A percentile compares a stretch with the other conserved stretches of the same genome.
Evolutionary conservation across 345 rosid genomes (phyloP).

Genomic region (Limnanthes douglasii): DNA sequence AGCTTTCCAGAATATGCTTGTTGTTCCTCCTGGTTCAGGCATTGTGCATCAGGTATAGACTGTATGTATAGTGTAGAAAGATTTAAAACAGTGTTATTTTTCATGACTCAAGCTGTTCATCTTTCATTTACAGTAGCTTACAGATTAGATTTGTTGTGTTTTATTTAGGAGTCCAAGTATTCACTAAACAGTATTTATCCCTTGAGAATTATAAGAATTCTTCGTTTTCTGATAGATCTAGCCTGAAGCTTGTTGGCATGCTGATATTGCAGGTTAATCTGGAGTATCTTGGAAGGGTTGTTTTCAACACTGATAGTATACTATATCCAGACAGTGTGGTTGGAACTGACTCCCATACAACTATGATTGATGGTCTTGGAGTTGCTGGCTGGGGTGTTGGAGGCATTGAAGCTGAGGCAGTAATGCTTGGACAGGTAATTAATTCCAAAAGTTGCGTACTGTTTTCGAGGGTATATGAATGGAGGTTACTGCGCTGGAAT

Average conservation of each 20-base stretch:
- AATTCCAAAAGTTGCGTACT: no score
- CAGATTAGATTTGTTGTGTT: background rate
- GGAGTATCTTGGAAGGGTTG: slow-evolving; percentile 96
- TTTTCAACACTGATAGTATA: slow-evolving; percentile 62
- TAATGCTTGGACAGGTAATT: slow-evolving; percentile 99
- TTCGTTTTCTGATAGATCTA: background rate
- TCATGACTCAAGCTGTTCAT: no score
- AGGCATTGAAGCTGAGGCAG: slow-evolving; percentile 97
- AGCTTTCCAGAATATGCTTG: slow-evolving; percentile 92
- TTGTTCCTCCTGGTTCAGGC: slow-evolving; percentile 99
- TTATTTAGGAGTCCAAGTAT: no score
- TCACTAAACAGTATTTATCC: no score
- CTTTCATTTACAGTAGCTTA: background rate
- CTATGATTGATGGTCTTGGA: slow-evolving; percentile 99
- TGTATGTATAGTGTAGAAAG: no score
- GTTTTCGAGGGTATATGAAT: no score
- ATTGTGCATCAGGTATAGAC: slow-evolving; percentile 99
- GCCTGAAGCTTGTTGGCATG: slow-evolving; percentile 2
- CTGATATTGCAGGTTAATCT: slow-evolving; percentile 68
- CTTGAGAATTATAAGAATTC: background rate
- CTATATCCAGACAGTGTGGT: slow-evolving; percentile 97
- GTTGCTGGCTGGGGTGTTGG: slow-evolving; percentile 99
- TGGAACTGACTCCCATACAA: slow-evolving; percentile 98
- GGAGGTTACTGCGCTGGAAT: no score
- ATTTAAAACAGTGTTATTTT: no score